These are phyloP conservation scores for Podaxis sp. DNA, from an alignment of 768 basidiomycete genomes.

Conservation along the genomic window DNA sequence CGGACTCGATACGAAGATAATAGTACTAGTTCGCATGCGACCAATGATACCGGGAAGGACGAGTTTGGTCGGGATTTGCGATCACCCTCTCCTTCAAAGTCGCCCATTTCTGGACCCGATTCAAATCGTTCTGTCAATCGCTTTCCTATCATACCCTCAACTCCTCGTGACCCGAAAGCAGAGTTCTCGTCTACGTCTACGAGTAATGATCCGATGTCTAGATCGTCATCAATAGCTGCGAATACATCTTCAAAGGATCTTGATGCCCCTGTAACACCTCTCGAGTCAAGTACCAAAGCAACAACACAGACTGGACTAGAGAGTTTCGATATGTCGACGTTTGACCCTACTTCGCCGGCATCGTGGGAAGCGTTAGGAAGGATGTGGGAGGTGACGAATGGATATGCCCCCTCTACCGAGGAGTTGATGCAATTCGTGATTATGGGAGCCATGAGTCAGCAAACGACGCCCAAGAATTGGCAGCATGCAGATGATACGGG, in stretches of 20 bases:
- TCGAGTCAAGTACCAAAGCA: conserved; percentile 30
- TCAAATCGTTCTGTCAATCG: conserved; percentile 19
- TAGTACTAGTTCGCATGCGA: conserved; percentile 12
- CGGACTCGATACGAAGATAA: conserved; percentile 25
- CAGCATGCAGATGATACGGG: conserved; percentile 15
- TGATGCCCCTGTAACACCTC: conserved; percentile 35
- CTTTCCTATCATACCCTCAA: conserved; percentile 33
- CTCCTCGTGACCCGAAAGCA: conserved; percentile 19
- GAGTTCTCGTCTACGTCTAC: conserved; percentile 41
- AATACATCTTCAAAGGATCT: conserved; percentile 55
- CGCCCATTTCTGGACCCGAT: conserved; percentile 19
- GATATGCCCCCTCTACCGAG: conserved; percentile 68
- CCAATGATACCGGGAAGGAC: conserved; percentile 53
- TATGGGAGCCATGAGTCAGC: conserved; percentile 20
- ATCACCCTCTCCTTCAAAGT: conserved; percentile 42
- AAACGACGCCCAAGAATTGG: conserved; percentile 15
- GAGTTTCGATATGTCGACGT: conserved; percentile 66
- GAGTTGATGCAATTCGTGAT: conserved; percentile 77
- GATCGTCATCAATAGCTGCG: conserved; percentile 52
- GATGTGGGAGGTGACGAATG: conserved; percentile 73
- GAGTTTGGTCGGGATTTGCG: conserved; percentile 87
- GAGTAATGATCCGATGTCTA: conserved; percentile 46
- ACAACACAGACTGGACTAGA: conserved; percentile 52
- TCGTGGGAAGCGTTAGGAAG: conserved; percentile 83
- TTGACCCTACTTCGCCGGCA: conserved; percentile 70